Conservation (phyloP, 148 eudicot species). For the Talinum fruticosum region DNA sequence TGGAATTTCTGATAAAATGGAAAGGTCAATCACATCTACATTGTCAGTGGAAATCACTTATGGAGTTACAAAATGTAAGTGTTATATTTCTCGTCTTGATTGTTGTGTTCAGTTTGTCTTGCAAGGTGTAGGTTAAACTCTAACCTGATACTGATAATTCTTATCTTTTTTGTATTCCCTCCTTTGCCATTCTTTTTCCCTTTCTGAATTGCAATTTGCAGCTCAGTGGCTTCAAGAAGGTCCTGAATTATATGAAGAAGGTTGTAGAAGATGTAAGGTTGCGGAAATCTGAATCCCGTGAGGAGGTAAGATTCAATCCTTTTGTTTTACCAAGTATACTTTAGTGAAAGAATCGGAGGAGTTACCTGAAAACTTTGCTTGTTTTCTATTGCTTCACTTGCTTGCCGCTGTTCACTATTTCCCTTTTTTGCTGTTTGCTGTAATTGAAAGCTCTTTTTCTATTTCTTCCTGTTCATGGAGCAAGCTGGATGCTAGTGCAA, state of each 20-base stretch:
- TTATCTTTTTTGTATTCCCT: not conserved
- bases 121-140: not conserved
- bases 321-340: no score
- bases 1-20: slow-evolving; percentile 95
- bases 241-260: slow-evolving; percentile 83
- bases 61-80: slow-evolving; percentile 83
- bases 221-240: slow-evolving; percentile 99
- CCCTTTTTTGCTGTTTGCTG: not conserved
- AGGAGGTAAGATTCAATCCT: slow-evolving; percentile 67
- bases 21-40: slow-evolving; percentile 97
- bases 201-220: slow-evolving; percentile 46
- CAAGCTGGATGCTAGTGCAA: not conserved
- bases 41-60: slow-evolving; percentile 80
- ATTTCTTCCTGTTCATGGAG: not conserved
- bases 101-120: not conserved
- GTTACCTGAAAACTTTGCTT: not conserved
- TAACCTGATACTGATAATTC: not conserved
- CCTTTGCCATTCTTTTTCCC: slow-evolving; percentile 5
- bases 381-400: not conserved
- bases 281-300: slow-evolving; percentile 80
- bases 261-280: slow-evolving; percentile 80
- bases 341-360: not conserved
- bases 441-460: not conserved
- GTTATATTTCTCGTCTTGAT: not conserved
- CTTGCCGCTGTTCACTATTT: not conserved